Evolutionary conservation across 768 basidiomycete genomes (phyloP).

Genomic region (Xerocomus spinulosus): DNA sequence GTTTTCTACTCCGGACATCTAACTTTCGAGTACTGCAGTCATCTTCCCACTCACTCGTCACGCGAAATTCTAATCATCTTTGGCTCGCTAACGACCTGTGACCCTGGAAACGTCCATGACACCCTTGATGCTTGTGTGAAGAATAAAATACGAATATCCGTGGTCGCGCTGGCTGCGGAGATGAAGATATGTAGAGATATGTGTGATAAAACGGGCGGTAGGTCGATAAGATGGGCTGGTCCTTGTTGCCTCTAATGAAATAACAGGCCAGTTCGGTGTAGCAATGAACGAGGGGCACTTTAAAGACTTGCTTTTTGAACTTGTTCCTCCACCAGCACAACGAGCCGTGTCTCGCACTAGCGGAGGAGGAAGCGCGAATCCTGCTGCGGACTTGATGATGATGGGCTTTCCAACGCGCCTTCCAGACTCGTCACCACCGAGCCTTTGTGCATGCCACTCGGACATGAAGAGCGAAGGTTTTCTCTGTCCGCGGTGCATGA

Average conservation of each 20-base stretch:
- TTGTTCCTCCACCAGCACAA: constrained; percentile 91
- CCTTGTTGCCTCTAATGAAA: constrained; percentile 10
- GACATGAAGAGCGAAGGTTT: constrained; percentile 91
- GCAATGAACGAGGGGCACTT: constrained; percentile 97
- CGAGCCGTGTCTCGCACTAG: constrained; percentile 46
- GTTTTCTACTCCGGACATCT: neutral
- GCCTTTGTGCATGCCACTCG: constrained; percentile 91
- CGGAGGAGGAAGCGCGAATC: constrained; percentile 47
- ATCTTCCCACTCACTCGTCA: constrained; percentile 95
- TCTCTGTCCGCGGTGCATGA: constrained; percentile 88
- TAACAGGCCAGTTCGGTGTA: constrained; percentile 83
- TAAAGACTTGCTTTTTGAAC: constrained; percentile 92
- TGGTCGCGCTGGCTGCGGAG: constrained; percentile 94
- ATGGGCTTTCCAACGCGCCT: constrained; percentile 98
- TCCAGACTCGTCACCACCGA: constrained; percentile 75
- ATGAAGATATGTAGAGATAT: constrained; percentile 97
- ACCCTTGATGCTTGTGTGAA: constrained; percentile 82
- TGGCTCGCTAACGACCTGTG: constrained; percentile 93
- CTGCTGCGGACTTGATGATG: constrained; percentile 90
- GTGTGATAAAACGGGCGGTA: constrained; percentile 89
- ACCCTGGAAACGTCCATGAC: constrained; percentile 94
- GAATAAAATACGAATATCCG: constrained; percentile 83
- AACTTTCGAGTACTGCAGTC: constrained; percentile 44
- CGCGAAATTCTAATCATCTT: constrained; percentile 93
- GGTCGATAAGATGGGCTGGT: constrained; percentile 1